Percentiles rank a stretch among this genome's conserved stretches.
These are phyloP conservation scores for Solanum hybrid DNA, from an alignment of 305 asterid species.

Conservation along the genomic window DNA sequence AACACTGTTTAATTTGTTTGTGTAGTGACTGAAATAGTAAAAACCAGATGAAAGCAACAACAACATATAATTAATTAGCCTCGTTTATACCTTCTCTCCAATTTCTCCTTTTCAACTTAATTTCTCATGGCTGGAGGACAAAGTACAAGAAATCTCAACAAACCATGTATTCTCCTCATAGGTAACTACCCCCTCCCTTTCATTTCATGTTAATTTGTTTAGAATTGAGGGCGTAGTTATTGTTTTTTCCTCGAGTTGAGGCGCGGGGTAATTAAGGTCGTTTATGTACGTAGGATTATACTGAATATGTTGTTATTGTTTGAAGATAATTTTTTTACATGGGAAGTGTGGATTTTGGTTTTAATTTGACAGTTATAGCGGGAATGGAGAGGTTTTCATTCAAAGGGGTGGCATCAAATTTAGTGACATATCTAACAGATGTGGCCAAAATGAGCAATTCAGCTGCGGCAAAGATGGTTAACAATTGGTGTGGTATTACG, in stretches of 20 bases:
- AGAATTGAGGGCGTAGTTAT: neutral
- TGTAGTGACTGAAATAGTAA: neutral
- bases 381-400: constrained; percentile 91
- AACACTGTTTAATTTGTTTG: neutral
- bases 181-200: constrained; percentile 23
- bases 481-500: constrained; percentile 73
- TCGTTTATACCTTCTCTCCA: neutral
- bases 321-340: neutral
- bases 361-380: constrained; percentile 38
- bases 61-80: neutral
- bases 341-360: neutral
- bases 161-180: constrained; percentile 66
- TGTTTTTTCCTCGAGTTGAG: no score
- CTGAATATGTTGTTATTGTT: neutral
- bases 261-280: neutral
- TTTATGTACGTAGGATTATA: neutral
- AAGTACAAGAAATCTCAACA: constrained; percentile 39
- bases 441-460: constrained; percentile 71
- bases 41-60: neutral
- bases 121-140: constrained; percentile 15
- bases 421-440: constrained; percentile 75
- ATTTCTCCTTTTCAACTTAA: neutral
- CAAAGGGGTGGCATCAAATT: constrained; percentile 88
- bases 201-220: neutral
- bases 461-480: constrained; percentile 73